A percentile compares a stretch with the other conserved stretches of the same genome.
Conservation (phyloP, 805 yeast genomes). For the Hanseniaspora mollemarum region DNA sequence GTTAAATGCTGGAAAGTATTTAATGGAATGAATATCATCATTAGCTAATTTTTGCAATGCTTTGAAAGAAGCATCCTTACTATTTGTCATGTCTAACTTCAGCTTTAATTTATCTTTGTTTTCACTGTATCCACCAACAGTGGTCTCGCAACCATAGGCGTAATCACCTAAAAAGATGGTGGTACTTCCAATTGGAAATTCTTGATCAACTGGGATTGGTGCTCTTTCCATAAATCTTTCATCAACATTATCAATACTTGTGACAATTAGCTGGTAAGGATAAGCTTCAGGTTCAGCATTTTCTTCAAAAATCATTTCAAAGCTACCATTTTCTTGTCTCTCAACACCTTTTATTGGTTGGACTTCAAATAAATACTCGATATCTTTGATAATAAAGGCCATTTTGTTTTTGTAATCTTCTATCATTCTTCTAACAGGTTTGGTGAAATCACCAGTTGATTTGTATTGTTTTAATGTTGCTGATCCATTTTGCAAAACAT, state of each 20-base stretch:
- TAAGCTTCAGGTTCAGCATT: slow-evolving; percentile 35
- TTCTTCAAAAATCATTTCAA: slow-evolving; percentile 54
- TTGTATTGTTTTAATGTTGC: slow-evolving; percentile 29
- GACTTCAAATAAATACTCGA: slow-evolving; percentile 57
- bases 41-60: slow-evolving; percentile 52
- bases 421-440: slow-evolving; percentile 32
- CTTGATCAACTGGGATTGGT: slow-evolving; percentile 68
- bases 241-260: slow-evolving; percentile 61
- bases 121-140: slow-evolving; percentile 48
- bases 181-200: slow-evolving; percentile 61
- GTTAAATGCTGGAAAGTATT: slow-evolving; percentile 54
- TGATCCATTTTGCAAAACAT: slow-evolving; percentile 2
- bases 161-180: slow-evolving; percentile 74
- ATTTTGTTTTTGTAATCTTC: slow-evolving; percentile 38
- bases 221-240: slow-evolving; percentile 58
- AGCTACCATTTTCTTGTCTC: slow-evolving; percentile 62
- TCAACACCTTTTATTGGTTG: slow-evolving; percentile 65
- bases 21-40: slow-evolving; percentile 44
- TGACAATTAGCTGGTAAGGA: slow-evolving; percentile 77
- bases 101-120: slow-evolving; percentile 34
- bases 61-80: slow-evolving; percentile 44
- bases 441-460: slow-evolving; percentile 38
- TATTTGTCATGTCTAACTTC: slow-evolving; percentile 40
- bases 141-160: slow-evolving; percentile 76
- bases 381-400: slow-evolving; percentile 49